A percentile compares a stretch with the other conserved stretches of the same genome.
phyloP scores from a whole-genome alignment of 345 rosid species.

The Moricandia moricandioides region DNA sequence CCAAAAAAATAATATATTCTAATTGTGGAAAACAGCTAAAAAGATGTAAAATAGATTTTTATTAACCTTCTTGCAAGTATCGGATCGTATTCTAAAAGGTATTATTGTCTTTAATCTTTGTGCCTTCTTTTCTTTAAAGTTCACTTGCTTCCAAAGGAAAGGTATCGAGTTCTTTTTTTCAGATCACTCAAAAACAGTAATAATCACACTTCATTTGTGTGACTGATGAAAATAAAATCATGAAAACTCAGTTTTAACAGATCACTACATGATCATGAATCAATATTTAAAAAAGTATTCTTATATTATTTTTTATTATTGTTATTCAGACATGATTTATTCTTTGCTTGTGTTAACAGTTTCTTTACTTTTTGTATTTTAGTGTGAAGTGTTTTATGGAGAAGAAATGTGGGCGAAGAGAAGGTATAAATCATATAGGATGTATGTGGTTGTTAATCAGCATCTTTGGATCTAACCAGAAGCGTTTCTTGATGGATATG shows the following conservation, averaged over 20 bases:
- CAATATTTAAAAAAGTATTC: background rate
- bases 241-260: slow-evolving; percentile 32
- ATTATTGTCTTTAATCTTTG: slow-evolving; percentile 14
- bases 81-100: slow-evolving; percentile 36
- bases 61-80: slow-evolving; percentile 24
- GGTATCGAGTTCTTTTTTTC: slow-evolving; percentile 17
- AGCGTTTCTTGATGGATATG: slow-evolving; percentile 23
- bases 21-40: slow-evolving; percentile 35
- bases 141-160: slow-evolving; percentile 36
- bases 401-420: slow-evolving; percentile 22
- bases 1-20: background rate
- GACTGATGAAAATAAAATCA: slow-evolving; percentile 12
- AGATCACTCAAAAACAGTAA: slow-evolving; percentile 26
- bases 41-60: background rate
- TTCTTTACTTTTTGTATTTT: slow-evolving; percentile 22
- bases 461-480: slow-evolving; percentile 37
- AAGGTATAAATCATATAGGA: slow-evolving; percentile 23
- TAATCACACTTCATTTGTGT: slow-evolving; percentile 22
- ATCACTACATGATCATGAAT: slow-evolving; percentile 24
- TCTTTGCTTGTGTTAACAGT: slow-evolving; percentile 36
- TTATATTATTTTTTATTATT: background rate
- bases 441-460: slow-evolving; percentile 34
- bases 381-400: slow-evolving; percentile 32
- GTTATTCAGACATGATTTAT: slow-evolving; percentile 23
- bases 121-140: background rate